Percentiles rank a stretch among this genome's conserved stretches.
Conservation (phyloP, 768 basidiomycete species). For the Leucocoprinus birnbaumii region DNA sequence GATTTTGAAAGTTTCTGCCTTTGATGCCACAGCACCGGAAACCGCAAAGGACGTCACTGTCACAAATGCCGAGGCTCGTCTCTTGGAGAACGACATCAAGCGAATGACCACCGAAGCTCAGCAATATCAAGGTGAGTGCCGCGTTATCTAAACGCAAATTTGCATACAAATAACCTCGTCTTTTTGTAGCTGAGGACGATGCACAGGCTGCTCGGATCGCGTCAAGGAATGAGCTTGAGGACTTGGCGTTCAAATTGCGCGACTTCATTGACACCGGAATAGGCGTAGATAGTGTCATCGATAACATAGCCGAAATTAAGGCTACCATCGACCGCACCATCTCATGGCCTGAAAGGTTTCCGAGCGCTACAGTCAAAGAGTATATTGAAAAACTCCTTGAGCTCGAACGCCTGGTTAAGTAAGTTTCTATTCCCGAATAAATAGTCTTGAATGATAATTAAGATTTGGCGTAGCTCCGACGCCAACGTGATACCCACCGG, state of each 20-base stretch:
- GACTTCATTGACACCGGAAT: slow-evolving; percentile 86
- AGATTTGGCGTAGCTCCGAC: too few relatives aligned
- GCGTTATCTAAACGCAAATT: slow-evolving; percentile 6
- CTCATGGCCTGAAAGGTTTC: slow-evolving; percentile 80
- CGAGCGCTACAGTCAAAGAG: slow-evolving; percentile 92
- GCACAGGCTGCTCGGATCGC: slow-evolving; percentile 79
- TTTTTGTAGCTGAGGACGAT: slow-evolving; percentile 73
- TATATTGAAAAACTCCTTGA: slow-evolving; percentile 93
- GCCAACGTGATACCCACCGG: too few relatives aligned
- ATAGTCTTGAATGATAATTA: too few relatives aligned
- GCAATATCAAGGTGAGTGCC: slow-evolving; percentile 75
- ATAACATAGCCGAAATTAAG: slow-evolving; percentile 85
- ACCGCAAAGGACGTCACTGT: slow-evolving; percentile 93
- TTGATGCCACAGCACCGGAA: slow-evolving; percentile 97
- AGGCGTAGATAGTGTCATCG: slow-evolving; percentile 84
- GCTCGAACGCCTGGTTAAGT: slow-evolving; percentile 78
- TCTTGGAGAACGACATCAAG: slow-evolving; percentile 97
- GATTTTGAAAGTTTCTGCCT: slow-evolving; percentile 92
- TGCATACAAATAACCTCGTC: slow-evolving; percentile 11
- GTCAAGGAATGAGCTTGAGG: slow-evolving; percentile 91
- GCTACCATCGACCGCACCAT: slow-evolving; percentile 80
- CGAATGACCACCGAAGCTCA: slow-evolving; percentile 96
- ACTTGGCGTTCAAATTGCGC: slow-evolving; percentile 93
- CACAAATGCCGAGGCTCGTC: slow-evolving; percentile 94
- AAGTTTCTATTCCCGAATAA: too few relatives aligned